A percentile compares a stretch with the other conserved stretches of the same genome.
phyloP scores from a whole-genome alignment of 1,139 yeast species.

The Saccharomyces hybrid region DNA sequence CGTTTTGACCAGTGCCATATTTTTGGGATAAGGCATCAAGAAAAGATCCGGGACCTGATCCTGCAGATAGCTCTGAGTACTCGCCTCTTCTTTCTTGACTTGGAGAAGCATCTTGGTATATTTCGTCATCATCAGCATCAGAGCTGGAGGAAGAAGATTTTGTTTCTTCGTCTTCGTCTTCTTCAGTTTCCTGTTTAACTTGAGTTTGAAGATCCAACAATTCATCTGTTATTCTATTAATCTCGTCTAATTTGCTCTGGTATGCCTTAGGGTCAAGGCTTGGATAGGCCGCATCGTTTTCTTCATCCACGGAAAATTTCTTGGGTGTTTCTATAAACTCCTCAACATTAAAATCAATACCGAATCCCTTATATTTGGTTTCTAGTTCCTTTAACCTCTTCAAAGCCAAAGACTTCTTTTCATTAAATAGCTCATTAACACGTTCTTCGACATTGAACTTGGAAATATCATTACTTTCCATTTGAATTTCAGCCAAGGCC shows the following conservation, averaged over 20 bases:
- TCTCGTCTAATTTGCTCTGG: conserved; percentile 41
- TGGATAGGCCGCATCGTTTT: conserved; percentile 9
- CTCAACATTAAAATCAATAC: conserved; percentile 41
- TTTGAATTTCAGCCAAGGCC: conserved; percentile 54
- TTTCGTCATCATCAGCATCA: conserved; percentile 6
- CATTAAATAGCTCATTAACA: conserved; percentile 49
- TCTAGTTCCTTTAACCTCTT: conserved; percentile 61
- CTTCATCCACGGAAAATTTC: conserved; percentile 7
- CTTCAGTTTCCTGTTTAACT: conserved; percentile 3
- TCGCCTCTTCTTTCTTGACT: conserved; percentile 5
- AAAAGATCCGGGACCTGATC: conserved; percentile 23
- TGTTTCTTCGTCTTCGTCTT: background rate
- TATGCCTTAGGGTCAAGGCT: conserved; percentile 38
- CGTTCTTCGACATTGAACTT: conserved; percentile 47
- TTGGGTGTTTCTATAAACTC: conserved; percentile 8
- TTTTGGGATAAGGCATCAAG: conserved; percentile 29
- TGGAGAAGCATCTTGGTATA: background rate
- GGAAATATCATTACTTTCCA: conserved; percentile 66
- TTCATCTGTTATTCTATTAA: conserved; percentile 39
- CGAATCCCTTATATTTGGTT: conserved; percentile 50
- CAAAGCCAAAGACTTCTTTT: conserved; percentile 56
- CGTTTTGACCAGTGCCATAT: conserved; percentile 26
- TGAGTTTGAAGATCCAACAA: conserved; percentile 14
- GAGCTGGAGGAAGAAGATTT: conserved; percentile 12
- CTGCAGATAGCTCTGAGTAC: conserved; percentile 8